phyloP scores from a whole-genome alignment of 306 rosid species.

The Prunus mongolica region DNA sequence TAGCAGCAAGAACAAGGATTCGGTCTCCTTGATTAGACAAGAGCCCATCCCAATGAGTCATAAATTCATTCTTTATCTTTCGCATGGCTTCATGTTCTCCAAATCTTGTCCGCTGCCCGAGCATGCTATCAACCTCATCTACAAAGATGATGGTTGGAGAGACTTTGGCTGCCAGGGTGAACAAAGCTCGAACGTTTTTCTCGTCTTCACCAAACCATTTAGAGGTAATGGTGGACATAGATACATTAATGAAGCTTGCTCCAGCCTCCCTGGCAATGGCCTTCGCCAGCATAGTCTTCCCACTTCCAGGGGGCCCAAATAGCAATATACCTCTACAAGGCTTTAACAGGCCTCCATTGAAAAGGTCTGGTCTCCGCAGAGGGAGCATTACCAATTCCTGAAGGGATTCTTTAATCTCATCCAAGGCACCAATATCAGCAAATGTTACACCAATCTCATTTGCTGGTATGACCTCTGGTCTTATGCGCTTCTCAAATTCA shows the following conservation, averaged over 20 bases:
- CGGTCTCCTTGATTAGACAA: conserved; percentile 68
- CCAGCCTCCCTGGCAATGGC: conserved; percentile 98
- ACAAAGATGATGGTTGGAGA: conserved; percentile 95
- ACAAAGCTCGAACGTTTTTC: conserved; percentile 91
- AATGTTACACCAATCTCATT: conserved; percentile 73
- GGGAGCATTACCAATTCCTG: conserved; percentile 99
- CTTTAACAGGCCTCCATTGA: conserved; percentile 88
- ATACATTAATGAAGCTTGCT: conserved; percentile 94
- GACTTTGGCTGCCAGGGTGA: conserved; percentile 88
- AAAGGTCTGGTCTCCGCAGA: conserved; percentile 87
- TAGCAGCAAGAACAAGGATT: conserved; percentile 96
- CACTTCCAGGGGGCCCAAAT: conserved; percentile 97
- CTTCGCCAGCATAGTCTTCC: conserved; percentile 97
- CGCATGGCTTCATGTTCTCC: conserved; percentile 99
- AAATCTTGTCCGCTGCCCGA: conserved; percentile 84
- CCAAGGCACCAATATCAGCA: conserved; percentile 86
- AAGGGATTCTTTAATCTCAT: conserved; percentile 87
- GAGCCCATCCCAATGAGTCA: conserved; percentile 96
- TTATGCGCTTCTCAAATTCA: conserved; percentile 92
- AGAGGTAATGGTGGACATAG: conserved; percentile 97
- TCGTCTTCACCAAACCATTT: conserved; percentile 99
- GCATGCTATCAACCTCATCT: conserved; percentile 99
- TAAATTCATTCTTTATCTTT: conserved; percentile 93
- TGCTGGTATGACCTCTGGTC: conserved; percentile 93
- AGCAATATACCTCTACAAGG: conserved; percentile 92